These are phyloP conservation scores for Protomyces pachydermus DNA, from an alignment of 1,139 yeast genomes.

Conservation along the genomic window DNA sequence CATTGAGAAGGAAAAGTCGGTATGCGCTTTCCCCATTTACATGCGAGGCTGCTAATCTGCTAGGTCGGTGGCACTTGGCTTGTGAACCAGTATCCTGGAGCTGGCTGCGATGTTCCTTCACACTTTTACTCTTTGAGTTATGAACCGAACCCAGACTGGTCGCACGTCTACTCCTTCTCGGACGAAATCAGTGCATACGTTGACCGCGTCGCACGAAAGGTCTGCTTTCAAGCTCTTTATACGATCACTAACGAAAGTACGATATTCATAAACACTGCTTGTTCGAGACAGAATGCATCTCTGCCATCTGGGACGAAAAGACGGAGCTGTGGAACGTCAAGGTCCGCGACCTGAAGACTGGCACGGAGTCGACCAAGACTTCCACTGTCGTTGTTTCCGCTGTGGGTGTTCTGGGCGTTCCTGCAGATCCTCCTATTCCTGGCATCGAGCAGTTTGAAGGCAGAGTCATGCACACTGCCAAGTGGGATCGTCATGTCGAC, in stretches of 20 bases:
- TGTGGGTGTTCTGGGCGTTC: slow-evolving; percentile 34
- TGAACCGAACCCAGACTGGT: slow-evolving; percentile 37
- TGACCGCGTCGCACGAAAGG: slow-evolving; percentile 33
- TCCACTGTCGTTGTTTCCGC: slow-evolving; percentile 30
- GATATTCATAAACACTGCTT: not conserved
- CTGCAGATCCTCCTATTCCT: slow-evolving; percentile 33
- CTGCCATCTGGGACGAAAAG: slow-evolving; percentile 33
- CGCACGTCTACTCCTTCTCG: slow-evolving; percentile 33
- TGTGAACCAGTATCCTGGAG: slow-evolving; percentile 35
- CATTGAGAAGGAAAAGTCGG: slow-evolving; percentile 34
- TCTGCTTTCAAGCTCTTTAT: slow-evolving; percentile 30
- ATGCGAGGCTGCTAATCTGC: too few species aligned
- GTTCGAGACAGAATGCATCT: slow-evolving; percentile 7
- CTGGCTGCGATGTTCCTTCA: slow-evolving; percentile 37
- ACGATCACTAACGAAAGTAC: slow-evolving; percentile 22
- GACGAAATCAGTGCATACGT: slow-evolving; percentile 35
- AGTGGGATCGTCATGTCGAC: slow-evolving; percentile 34
- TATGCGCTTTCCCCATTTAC: too few species aligned
- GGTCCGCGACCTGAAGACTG: slow-evolving; percentile 30
- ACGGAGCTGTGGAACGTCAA: slow-evolving; percentile 33
- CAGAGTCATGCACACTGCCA: slow-evolving; percentile 33
- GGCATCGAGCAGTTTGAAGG: slow-evolving; percentile 36
- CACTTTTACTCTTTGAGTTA: slow-evolving; percentile 36
- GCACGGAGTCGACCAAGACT: slow-evolving; percentile 25
- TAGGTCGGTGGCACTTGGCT: slow-evolving; percentile 37